Evolutionary conservation across 2,329 filamentous ascomycete species (phyloP), one percentile per base, ranked within the genome.

Genomic region (Calonectria pseudoreteaudii): DNA sequence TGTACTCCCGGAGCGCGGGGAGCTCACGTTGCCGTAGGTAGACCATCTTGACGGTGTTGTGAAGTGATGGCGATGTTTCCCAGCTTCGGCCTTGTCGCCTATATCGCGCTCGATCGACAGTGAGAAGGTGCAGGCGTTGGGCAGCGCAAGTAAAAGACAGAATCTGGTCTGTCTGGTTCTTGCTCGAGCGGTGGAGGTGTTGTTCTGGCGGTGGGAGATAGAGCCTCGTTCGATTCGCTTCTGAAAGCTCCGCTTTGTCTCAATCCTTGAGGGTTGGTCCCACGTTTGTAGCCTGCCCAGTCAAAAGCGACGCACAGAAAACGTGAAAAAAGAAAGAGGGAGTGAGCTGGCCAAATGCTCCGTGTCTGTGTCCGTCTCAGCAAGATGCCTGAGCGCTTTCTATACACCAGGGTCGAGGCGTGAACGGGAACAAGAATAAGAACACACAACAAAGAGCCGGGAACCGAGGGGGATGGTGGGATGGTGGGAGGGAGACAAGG

Each of bases 11-110:
- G 80, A 99, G 92, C 84, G 94, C 95, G 49, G 94, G 92, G 76
- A 99, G 93, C 86, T 95, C 93, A 82, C 96, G 93, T 86, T 98
- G 94, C 78, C 97, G 95, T 74, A 99, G 95, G 89, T 98, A 98
- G 75, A 97, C 96, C 95, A 98, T 98, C 70, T 81, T 88, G 78
- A 65, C 74, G 53, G 66, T 71, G 31, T 74, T 75, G 28, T 64
- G 50, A 53, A 18, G 64, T 47, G n/a, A n/a, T 68, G 30, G 56
- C 53, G 26, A 53, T 16, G 70, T 60, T 60, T 65, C 23, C 70
- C 34, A 62, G 16, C 23, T 34, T 38, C 20, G n/a, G 44, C 66
- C 36, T 41, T 64, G 47, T 70, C 28, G 68, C 28, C 20, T 5
- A 23, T 36, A 65, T 16, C 23, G 11, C 56, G 56, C 14, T 70